Evolutionary conservation across 2,329 filamentous ascomycete species (phyloP), one percentile per base, ranked within the genome.

Genomic region (Fusarium sambucinum): DNA sequence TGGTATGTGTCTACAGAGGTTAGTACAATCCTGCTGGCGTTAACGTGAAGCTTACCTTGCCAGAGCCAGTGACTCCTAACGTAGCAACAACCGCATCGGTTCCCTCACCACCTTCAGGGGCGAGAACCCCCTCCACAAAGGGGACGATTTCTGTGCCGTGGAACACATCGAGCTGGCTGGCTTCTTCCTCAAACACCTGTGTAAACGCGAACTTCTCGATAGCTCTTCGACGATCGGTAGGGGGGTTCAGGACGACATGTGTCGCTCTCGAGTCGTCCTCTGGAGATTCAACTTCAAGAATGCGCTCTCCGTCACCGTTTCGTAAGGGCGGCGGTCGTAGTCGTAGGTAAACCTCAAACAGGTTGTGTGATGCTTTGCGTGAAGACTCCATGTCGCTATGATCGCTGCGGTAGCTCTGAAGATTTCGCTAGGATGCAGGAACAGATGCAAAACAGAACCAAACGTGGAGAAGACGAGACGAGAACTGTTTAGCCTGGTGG

Each of bases 131-230:
- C 73, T 95, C 90, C 9, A 97, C 86, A 42, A 97, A 83, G 1
- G 88, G 85, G 16, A 91, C 82, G 44, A 97, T 87, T 25, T 91
- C 90, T 0, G 91, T 92, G 74, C 90, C 90, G 69, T 93, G 86
- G 76, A 99, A 97, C 12, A 99, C 81, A 74, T 97, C 93, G 29
- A 96, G 83, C 76, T 99, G 96, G 9, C 87, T 88, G 3, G 93
- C 90, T 73, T 91, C 85, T 76, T 98, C 94, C 73, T 96, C 92
- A 73, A 98, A 97, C 1, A 99, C 94, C 66, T 89, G 89, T 0
- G 96, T 99, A 76, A 99, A 99, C 3, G 90, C 92, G 77, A 98
- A 99, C 76, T 92, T 93, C 79, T 99, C 96, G 35, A 97, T 89
- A 1, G 94, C 94, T 45, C 94, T 89, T 71, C 95, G 92, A 58